Conservation (phyloP, 2,329 filamentous ascomycete species). For the Aureobasidium namibiae region DNA sequence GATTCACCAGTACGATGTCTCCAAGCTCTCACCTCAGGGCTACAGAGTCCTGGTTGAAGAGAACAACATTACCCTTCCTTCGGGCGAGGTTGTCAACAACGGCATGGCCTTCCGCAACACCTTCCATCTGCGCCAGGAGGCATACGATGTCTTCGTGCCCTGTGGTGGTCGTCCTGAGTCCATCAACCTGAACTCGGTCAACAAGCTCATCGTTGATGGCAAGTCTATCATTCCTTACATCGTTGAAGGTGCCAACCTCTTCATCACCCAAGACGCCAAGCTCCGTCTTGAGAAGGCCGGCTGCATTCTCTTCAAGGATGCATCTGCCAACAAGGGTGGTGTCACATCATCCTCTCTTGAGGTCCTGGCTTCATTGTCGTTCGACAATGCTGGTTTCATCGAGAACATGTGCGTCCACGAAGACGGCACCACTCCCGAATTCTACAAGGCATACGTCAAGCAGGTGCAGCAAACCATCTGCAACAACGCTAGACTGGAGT, state of each 20-base stretch:
- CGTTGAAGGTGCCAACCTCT: constrained; percentile 94
- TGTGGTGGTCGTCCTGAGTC: constrained; percentile 95
- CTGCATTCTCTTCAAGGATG: constrained; percentile 93
- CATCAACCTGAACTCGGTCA: constrained; percentile 82
- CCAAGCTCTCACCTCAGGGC: constrained; percentile 78
- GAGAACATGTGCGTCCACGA: constrained; percentile 87
- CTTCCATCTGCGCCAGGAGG: constrained; percentile 73
- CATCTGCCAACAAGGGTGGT: constrained; percentile 96
- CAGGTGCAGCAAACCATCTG: constrained; percentile 86
- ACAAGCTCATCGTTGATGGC: constrained; percentile 81
- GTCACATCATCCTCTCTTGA: constrained; percentile 96
- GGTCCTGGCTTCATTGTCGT: constrained; percentile 87
- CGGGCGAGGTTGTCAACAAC: constrained; percentile 78
- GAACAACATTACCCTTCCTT: constrained; percentile 77
- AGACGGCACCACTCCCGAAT: constrained; percentile 70
- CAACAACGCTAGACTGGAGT: constrained; percentile 86
- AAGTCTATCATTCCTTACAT: constrained; percentile 87
- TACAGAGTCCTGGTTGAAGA: constrained; percentile 93
- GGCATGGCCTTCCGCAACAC: constrained; percentile 96
- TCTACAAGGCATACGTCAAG: constrained; percentile 90
- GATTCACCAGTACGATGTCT: constrained; percentile 77
- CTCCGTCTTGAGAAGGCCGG: constrained; percentile 91
- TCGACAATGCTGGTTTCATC: constrained; percentile 81
- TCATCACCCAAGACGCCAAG: constrained; percentile 98
- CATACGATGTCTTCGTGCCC: constrained; percentile 83